phyloP scores from a whole-genome alignment of 306 rosid species.

The Betula pendula region DNA sequence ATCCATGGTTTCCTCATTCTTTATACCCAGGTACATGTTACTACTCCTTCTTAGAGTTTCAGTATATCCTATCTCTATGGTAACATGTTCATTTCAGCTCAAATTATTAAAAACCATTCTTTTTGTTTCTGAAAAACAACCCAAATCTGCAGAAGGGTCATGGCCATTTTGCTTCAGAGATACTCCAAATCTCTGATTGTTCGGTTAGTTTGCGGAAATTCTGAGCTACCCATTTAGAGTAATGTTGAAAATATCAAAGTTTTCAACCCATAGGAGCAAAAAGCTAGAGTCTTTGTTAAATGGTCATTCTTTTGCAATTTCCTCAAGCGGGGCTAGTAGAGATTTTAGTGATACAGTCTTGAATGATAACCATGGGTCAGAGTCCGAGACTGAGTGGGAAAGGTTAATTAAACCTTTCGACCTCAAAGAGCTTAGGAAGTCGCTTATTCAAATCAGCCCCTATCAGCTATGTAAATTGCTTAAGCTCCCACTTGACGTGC shows the following conservation, averaged over 20 bases:
- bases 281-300: constrained; percentile 37
- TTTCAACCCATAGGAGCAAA: constrained; percentile 31
- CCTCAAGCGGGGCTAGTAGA: constrained; percentile 36
- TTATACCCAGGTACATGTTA: neutral
- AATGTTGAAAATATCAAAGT: constrained; percentile 47
- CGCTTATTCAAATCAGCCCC: constrained; percentile 58
- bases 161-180: neutral
- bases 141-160: constrained; percentile 6
- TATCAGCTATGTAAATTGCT: constrained; percentile 68
- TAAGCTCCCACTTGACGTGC: constrained; percentile 71
- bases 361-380: constrained; percentile 33
- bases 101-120: neutral
- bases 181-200: neutral
- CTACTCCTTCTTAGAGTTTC: neutral
- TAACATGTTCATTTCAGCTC: neutral
- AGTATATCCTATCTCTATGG: neutral
- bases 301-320: constrained; percentile 41
- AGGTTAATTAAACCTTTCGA: constrained; percentile 79
- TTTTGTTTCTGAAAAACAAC: neutral
- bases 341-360: constrained; percentile 11
- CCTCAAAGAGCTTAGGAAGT: constrained; percentile 64
- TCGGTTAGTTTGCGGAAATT: constrained; percentile 3
- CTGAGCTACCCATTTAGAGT: constrained; percentile 4
- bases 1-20: neutral
- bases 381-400: constrained; percentile 77